These are phyloP conservation scores for Pythium biforme DNA, from an alignment of 352 stramenopile species.

Conservation along the genomic window DNA sequence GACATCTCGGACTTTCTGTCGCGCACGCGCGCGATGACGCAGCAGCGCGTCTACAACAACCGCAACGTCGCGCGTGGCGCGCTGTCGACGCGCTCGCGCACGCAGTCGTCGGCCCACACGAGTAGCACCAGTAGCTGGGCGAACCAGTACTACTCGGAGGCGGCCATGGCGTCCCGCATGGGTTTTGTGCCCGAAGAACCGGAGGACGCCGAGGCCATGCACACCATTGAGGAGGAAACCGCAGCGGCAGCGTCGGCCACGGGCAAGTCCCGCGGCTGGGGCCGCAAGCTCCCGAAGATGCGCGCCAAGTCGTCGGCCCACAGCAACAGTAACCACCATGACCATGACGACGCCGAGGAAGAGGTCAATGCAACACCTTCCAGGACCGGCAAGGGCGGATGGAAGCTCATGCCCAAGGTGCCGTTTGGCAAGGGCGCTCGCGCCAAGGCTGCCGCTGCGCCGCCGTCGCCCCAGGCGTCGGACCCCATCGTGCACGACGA, in stretches of 20 bases:
- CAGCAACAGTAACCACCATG: too few relatives aligned
- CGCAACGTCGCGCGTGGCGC: neutral
- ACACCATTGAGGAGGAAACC: conserved; percentile 23
- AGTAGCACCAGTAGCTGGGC: neutral
- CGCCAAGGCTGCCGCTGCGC: conserved; percentile 15
- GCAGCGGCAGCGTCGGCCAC: conserved; percentile 1
- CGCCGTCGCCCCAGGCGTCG: conserved; percentile 31
- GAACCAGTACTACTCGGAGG: conserved; percentile 8
- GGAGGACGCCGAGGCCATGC: neutral
- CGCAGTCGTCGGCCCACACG: neutral
- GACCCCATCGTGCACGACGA: conserved; percentile 32
- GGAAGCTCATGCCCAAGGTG: conserved; percentile 32
- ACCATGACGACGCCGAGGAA: neutral
- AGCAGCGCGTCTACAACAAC: neutral
- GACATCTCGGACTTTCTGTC: neutral
- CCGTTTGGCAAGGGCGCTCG: conserved; percentile 28
- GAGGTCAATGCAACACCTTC: neutral
- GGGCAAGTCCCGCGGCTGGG: conserved; percentile 2
- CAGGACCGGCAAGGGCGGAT: conserved; percentile 26
- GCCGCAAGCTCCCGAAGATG: conserved; percentile 7
- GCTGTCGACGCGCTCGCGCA: neutral
- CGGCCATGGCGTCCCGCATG: conserved; percentile 7
- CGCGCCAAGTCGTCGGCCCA: conserved; percentile 31
- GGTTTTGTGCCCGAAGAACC: conserved; percentile 5
- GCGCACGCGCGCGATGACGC: conserved; percentile 2